Base-by-base conservation (phyloP, 805 yeast species). In the Wickerhamiella hasegawae region DNA sequence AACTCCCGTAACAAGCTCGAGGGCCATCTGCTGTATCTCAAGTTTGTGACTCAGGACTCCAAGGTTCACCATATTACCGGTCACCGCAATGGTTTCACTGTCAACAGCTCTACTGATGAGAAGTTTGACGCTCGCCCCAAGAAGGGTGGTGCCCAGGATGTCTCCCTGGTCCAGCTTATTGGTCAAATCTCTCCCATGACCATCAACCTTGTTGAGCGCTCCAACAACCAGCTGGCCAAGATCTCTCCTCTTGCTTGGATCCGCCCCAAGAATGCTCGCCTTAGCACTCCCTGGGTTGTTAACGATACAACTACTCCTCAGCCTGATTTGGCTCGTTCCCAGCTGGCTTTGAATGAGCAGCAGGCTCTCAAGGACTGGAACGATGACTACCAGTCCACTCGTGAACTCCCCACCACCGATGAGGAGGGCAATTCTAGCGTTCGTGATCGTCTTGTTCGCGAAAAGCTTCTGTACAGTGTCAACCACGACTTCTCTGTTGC, bases 1-100 rank as follows among this genome's bases (percentile, higher is more conserved):
- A 76, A 87, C 21, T 62, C 76, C 14, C 58, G 63, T 34, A 71
- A 68, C 51, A 68, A 62, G 45, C 44, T 65, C 32, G 68, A 66
- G 51, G 97, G 97, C 18, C 94, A 85, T 50, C 62, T 85, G 46
- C 62, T 78, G 39, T 87, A 87, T 55, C 62, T 90, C 48, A 70
- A 70, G 38, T 63, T 73, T 28, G 76, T 72, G 47, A 80, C 95
- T 32, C 61, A 80, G 44, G 97, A 90, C 57, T 77, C 77, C 46
- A 92, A 81, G 51, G 68, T 69, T 20, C 70, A 67, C 55, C 78
- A 81, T 47, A 69, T 87, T 46, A 83, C 95, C 5, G 75, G 87
- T 40, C 73, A 76, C 38, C 67, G 73, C 31, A 57, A 76, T 29
- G 98, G 98, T 0, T 87, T 82, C 55, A 81, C 60, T 49, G 73